Conservation (phyloP, 495 filamentous ascomycete species). For the Aspergillus bridgeri region DNA sequence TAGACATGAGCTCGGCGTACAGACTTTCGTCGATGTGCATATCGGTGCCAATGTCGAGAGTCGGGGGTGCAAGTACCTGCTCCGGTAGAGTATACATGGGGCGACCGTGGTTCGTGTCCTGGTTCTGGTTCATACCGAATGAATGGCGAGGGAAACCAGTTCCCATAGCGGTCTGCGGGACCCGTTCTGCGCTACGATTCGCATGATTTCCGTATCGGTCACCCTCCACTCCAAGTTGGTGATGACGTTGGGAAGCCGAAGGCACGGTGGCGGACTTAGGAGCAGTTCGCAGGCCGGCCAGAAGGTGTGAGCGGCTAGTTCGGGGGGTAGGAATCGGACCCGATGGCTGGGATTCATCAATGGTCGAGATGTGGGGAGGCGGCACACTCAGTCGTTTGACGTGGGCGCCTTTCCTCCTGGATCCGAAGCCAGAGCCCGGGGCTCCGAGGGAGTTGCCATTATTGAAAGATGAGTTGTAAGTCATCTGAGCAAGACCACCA, state of each 20-base stretch:
- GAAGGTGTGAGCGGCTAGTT: constrained; percentile 89
- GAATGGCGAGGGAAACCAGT: constrained; percentile 52
- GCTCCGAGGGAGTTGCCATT: constrained; percentile 64
- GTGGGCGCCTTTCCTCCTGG: constrained; percentile 73
- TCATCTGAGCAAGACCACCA: constrained; percentile 99
- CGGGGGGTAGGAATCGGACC: constrained; percentile 65
- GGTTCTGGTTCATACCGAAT: constrained; percentile 44
- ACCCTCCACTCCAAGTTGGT: constrained; percentile 45
- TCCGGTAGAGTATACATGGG: constrained; percentile 71
- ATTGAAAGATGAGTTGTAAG: constrained; percentile 72
- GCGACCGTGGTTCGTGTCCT: constrained; percentile 37
- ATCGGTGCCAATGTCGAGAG: constrained; percentile 63
- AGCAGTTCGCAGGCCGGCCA: constrained; percentile 89
- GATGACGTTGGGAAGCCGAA: constrained; percentile 55
- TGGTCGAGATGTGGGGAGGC: constrained; percentile 55
- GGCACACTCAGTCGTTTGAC: constrained; percentile 78
- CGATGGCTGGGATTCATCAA: constrained; percentile 62
- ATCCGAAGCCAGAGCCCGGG: constrained; percentile 75
- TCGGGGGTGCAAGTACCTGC: constrained; percentile 81
- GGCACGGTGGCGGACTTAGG: constrained; percentile 81
- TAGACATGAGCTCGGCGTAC: constrained; percentile 78
- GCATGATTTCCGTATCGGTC: constrained; percentile 42
- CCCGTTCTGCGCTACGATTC: constrained; percentile 40
- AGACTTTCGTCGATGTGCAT: constrained; percentile 74
- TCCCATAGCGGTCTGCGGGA: constrained; percentile 62